Evolutionary conservation across 192 early-diverging fungal genomes (phyloP).

Genomic region (Mycoemilia scoparia): DNA sequence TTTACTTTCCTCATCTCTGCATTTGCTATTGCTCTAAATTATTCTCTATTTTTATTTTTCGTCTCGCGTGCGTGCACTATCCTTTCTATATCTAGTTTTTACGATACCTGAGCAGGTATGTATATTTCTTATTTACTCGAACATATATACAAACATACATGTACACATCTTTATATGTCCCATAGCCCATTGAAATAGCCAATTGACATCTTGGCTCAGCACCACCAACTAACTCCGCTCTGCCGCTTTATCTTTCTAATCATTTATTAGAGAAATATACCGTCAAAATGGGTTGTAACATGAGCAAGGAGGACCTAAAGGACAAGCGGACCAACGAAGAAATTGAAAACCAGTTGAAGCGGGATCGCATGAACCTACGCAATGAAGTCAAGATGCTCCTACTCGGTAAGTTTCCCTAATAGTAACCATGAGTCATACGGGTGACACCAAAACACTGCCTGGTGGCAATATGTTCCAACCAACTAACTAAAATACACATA

Average conservation of each 20-base stretch:
- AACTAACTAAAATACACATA: no score
- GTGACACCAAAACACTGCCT: no score
- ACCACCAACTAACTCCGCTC: no score
- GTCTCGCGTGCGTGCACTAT: no score
- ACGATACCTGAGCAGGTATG: not conserved
- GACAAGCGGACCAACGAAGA: constrained; percentile 70
- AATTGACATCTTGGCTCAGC: no score
- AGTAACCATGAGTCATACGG: no score
- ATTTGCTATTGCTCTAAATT: not conserved
- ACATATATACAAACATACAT: not conserved
- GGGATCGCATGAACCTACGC: constrained; percentile 58
- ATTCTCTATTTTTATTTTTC: constrained; percentile 1
- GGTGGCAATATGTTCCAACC: no score
- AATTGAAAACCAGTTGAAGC: constrained; percentile 74
- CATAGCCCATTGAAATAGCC: no score
- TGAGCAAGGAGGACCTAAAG: constrained; percentile 71
- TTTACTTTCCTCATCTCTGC: no score
- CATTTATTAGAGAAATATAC: not conserved
- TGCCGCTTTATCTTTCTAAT: no score
- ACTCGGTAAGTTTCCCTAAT: no score
- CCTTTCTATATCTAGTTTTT: constrained; percentile 1
- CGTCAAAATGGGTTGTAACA: constrained; percentile 72
- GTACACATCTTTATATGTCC: no score
- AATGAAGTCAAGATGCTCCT: constrained; percentile 96
- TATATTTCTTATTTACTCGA: not conserved